phyloP scores from a whole-genome alignment of 257 asterid species.

The Lavandula angustifolia region DNA sequence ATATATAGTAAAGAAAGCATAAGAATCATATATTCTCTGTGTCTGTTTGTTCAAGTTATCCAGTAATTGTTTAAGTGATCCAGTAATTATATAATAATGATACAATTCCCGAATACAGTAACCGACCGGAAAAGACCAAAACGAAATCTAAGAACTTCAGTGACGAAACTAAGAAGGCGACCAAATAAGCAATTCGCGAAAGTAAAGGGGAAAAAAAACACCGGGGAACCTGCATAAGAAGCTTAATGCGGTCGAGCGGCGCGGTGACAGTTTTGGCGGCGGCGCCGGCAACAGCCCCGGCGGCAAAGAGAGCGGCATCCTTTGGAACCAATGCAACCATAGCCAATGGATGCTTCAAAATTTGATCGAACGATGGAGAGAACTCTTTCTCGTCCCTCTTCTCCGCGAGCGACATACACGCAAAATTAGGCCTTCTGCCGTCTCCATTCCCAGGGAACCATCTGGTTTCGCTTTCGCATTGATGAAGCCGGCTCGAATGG shows the following conservation, averaged over 20 bases:
- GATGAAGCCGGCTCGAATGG: constrained; percentile 32
- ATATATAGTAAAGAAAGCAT: not conserved
- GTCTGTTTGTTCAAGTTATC: too few species aligned
- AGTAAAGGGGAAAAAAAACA: not conserved
- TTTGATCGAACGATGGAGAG: constrained; percentile 64
- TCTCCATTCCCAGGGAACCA: constrained; percentile 20
- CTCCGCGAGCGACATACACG: constrained; percentile 61
- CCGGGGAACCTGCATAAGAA: constrained; percentile 76
- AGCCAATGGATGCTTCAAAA: constrained; percentile 74
- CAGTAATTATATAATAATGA: not conserved
- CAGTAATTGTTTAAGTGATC: too few species aligned
- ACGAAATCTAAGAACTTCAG: not conserved
- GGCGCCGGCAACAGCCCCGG: constrained; percentile 94
- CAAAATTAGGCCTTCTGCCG: constrained; percentile 50
- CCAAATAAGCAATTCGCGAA: constrained; percentile 5
- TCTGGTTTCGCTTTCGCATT: constrained; percentile 35
- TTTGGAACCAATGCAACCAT: constrained; percentile 75
- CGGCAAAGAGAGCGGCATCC: constrained; percentile 81
- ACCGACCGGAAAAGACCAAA: not conserved
- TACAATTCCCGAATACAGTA: not conserved
- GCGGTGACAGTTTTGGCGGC: constrained; percentile 90
- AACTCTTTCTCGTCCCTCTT: constrained; percentile 54
- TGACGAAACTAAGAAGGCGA: not conserved
- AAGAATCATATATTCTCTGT: not conserved
- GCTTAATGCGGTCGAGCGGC: constrained; percentile 93